phyloP scores from a whole-genome alignment of 2,329 filamentous ascomycete species.

The Pseudogymnoascus sp. region DNA sequence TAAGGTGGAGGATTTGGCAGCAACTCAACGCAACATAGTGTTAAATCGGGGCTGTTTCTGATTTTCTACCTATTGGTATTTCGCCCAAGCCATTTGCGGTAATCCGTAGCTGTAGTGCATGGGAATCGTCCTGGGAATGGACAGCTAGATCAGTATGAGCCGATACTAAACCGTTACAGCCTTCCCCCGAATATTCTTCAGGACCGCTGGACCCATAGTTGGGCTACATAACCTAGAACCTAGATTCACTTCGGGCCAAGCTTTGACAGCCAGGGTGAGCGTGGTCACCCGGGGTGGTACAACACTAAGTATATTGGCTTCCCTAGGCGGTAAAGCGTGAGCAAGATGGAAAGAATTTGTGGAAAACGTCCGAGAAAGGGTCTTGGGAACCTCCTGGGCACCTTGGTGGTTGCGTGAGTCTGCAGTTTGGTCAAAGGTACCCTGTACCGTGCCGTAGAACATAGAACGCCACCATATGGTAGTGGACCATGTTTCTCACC shows the following conservation, averaged over 20 bases:
- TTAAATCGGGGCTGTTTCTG: neutral
- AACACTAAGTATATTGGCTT: neutral
- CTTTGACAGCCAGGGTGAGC: neutral
- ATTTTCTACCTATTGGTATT: neutral
- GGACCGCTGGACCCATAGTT: neutral
- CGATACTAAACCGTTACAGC: neutral
- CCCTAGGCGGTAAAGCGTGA: neutral
- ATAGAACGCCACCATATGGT: neutral
- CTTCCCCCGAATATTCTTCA: neutral
- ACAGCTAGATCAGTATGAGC: neutral
- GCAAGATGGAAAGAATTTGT: neutral
- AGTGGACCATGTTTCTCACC: neutral
- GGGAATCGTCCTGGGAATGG: neutral
- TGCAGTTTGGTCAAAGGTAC: neutral
- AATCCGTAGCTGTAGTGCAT: neutral
- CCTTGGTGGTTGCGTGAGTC: neutral
- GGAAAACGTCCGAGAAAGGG: neutral
- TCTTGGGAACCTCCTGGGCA: neutral
- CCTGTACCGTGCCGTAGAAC: neutral
- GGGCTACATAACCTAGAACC: neutral
- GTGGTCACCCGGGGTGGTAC: neutral
- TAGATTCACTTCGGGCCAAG: neutral
- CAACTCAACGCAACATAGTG: neutral
- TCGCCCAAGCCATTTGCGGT: neutral
- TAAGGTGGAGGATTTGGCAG: neutral